Base-by-base conservation (phyloP, 2,329 filamentous ascomycete species). In the Pezicula rhizophila region DNA sequence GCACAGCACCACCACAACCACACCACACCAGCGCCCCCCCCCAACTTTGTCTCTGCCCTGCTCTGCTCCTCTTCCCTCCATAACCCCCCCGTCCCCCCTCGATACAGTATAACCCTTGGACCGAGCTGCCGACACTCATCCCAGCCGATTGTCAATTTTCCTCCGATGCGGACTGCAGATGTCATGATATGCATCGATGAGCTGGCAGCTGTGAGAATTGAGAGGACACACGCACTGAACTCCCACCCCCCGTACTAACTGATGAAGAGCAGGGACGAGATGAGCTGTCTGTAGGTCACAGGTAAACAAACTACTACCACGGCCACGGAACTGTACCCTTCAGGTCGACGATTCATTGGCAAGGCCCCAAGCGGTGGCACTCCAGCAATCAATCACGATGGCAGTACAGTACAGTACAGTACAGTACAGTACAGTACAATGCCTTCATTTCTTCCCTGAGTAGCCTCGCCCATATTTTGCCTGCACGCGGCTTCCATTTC, bases 321-420 rank as follows among this genome's bases (percentile, higher is more conserved):
- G 4, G 23, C 23, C 23, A 23, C 23, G 23, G 23, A 23, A 23
- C 23, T 23, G 23, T 23, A 4, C 23, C 23, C 23, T 23, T 23
- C 23, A 23, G 6, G 3, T 23, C 23, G 23, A 23, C 23, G 6
- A 23, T 23, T 23, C 23, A 23, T 23, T 23, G 4, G 23, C 23
- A 31, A 31, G 28, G 8, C 28, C 28, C 28, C 28, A 31, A 50
- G 46, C 45, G 48, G 57, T 60, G 56, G 42, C 54, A 61, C 59
- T 39, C 47, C 58, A 54, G 49, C 54, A 45, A 31, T 10, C 28
- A 31, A 31, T 58, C 57, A 61, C 54, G 52, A 57, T 56, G 52
- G 50, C 50, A 50, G 44, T 50, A 31, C 46, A 49, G 43, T 26
- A 31, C 26, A 42, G 31, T 25, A 48, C 46, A 41, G 42, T 23